These are phyloP conservation scores for Colletotrichum caudatum DNA, from an alignment of 2,329 filamentous ascomycete genomes.

Conservation along the genomic window DNA sequence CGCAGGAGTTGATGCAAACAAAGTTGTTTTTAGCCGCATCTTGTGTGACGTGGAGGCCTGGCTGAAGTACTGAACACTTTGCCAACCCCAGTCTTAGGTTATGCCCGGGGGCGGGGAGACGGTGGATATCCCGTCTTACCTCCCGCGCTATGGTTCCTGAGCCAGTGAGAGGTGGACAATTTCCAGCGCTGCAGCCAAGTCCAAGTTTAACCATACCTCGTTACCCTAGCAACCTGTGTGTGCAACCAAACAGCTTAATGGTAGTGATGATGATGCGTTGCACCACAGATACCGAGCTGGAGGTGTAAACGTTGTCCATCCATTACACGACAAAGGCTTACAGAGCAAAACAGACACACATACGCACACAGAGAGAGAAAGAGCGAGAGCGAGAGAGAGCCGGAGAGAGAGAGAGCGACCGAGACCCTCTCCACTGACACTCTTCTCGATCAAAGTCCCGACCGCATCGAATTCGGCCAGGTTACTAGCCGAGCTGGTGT, in stretches of 20 bases:
- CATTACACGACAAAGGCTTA: conserved; percentile 4
- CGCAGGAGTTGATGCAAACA: background rate
- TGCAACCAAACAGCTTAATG: conserved; percentile 1
- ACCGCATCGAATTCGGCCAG: background rate
- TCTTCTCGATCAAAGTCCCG: background rate
- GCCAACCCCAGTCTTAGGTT: background rate
- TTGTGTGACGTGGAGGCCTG: background rate
- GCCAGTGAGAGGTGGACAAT: background rate
- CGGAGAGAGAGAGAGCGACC: background rate
- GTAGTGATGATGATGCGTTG: conserved; percentile 3
- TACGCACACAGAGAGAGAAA: background rate
- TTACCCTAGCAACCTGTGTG: conserved; percentile 6
- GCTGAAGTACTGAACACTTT: background rate
- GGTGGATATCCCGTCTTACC: background rate
- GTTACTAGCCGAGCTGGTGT: conserved; percentile 5
- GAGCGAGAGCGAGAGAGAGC: background rate
- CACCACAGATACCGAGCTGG: background rate
- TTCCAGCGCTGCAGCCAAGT: conserved; percentile 3
- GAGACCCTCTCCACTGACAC: background rate
- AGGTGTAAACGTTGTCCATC: conserved; percentile 9
- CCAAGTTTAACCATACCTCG: background rate
- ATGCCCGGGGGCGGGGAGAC: background rate
- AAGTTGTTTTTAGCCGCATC: background rate
- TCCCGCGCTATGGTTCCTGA: background rate
- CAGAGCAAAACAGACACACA: background rate